Percentiles rank a stretch among this genome's conserved stretches.
Conservation (phyloP, 2,329 filamentous ascomycete genomes). For the Fusarium sp. region DNA sequence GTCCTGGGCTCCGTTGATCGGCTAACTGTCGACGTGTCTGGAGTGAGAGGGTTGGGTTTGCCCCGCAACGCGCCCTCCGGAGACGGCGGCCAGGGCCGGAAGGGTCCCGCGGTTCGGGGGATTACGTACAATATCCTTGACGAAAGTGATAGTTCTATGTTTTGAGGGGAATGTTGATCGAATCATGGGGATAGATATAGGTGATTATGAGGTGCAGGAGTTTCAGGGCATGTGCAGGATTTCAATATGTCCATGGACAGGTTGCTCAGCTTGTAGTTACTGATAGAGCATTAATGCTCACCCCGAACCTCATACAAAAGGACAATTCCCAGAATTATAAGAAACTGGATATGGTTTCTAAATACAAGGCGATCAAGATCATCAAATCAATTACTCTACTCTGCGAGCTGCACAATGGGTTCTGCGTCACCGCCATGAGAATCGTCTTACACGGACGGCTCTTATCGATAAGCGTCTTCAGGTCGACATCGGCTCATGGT, state of each 20-base stretch:
- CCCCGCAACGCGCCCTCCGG: slow-evolving; percentile 38
- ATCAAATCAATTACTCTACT: neutral
- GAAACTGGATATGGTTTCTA: neutral
- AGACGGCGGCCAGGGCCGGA: slow-evolving; percentile 16
- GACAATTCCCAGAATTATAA: neutral
- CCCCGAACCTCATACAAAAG: no score
- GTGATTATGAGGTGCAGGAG: neutral
- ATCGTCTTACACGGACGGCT: neutral
- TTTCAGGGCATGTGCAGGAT: neutral
- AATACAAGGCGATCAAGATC: neutral
- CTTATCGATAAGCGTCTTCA: neutral
- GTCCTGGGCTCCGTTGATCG: slow-evolving; percentile 40
- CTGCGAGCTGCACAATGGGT: neutral
- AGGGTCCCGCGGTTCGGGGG: neutral
- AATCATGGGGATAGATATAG: neutral
- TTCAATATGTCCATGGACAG: neutral
- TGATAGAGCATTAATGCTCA: neutral
- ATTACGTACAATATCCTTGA: slow-evolving; percentile 2
- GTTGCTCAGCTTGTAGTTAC: no score
- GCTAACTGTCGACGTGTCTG: slow-evolving; percentile 25
- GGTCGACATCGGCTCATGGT: neutral
- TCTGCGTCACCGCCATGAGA: neutral
- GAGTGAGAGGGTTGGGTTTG: neutral
- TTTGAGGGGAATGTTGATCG: neutral
- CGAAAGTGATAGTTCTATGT: neutral